phyloP scores from a whole-genome alignment of 495 filamentous ascomycete genomes.

The Cercophora newfieldiana region DNA sequence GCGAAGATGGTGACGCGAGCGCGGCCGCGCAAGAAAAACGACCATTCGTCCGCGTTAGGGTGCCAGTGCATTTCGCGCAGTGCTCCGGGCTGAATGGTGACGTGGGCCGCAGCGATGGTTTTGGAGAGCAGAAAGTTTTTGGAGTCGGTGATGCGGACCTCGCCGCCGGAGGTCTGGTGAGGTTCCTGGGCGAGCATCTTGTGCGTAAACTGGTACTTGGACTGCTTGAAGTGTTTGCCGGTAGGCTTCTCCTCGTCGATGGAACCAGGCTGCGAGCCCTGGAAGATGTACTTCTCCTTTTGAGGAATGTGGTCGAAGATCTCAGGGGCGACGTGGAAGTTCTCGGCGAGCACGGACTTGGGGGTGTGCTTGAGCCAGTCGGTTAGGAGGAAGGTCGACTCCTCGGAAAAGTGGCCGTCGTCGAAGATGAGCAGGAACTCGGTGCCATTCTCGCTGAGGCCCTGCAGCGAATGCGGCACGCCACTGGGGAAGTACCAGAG shows the following conservation, averaged over 20 bases:
- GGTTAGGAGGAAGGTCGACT: conserved; percentile 66
- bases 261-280: conserved; percentile 52
- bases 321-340: conserved; percentile 62
- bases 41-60: conserved; percentile 59
- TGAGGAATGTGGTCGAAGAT: conserved; percentile 58
- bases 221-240: conserved; percentile 55
- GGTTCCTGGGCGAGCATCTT: conserved; percentile 61
- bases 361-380: conserved; percentile 70
- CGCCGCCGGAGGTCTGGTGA: conserved; percentile 53
- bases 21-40: conserved; percentile 52
- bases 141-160: conserved; percentile 65
- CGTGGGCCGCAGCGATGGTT: conserved; percentile 63
- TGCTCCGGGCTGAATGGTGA: conserved; percentile 57
- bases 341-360: conserved; percentile 62
- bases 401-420: conserved; percentile 66
- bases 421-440: conserved; percentile 74
- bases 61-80: conserved; percentile 64
- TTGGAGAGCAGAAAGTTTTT: conserved; percentile 65
- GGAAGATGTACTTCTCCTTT: conserved; percentile 70
- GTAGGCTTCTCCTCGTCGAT: conserved; percentile 45
- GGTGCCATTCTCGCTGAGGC: conserved; percentile 62
- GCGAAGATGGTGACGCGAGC: conserved; percentile 55
- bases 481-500: conserved; percentile 77
- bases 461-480: conserved; percentile 69
- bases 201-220: conserved; percentile 61